Percentiles rank a stretch among this genome's conserved stretches.
These are phyloP conservation scores for Acacia pycnantha DNA, from an alignment of 331 rosid species.

Conservation along the genomic window DNA sequence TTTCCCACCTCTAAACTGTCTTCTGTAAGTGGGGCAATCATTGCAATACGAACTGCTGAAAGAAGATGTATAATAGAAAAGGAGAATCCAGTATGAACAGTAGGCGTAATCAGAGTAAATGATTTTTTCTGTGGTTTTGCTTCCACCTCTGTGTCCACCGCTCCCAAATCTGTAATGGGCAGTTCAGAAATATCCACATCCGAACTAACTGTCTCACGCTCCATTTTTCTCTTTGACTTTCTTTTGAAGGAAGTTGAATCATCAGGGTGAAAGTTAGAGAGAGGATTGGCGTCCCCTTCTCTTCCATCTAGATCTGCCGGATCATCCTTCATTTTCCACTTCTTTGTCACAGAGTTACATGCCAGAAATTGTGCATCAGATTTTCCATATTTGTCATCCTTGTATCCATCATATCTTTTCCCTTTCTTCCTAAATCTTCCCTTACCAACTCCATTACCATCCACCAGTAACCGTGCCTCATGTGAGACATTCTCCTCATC, in stretches of 20 bases:
- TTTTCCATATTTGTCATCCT: conserved; percentile 47
- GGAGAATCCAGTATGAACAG: conserved; percentile 92
- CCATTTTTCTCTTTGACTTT: conserved; percentile 71
- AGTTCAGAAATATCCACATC: conserved; percentile 67
- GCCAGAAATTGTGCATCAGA: conserved; percentile 70
- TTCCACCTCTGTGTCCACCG: conserved; percentile 71
- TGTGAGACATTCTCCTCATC: conserved; percentile 59
- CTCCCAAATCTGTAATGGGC: conserved; percentile 48
- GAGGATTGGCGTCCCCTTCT: conserved; percentile 51
- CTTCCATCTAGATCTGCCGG: conserved; percentile 40
- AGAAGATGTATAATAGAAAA: conserved; percentile 94
- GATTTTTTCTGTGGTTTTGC: conserved; percentile 80
- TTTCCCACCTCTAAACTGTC: conserved; percentile 59
- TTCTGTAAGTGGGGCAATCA: conserved; percentile 68
- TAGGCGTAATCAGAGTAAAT: conserved; percentile 82
- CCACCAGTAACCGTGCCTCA: conserved; percentile 42
- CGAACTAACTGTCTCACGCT: conserved; percentile 50
- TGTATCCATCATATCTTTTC: conserved; percentile 44
- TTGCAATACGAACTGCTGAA: conserved; percentile 91
- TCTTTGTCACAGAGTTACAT: conserved; percentile 62
- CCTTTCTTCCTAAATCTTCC: conserved; percentile 55
- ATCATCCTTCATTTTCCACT: conserved; percentile 65
- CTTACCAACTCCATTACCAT: conserved; percentile 48
- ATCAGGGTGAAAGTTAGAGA: conserved; percentile 38
- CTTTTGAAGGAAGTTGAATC: conserved; percentile 54